These are phyloP conservation scores for Thalassiosira livingstoniorum DNA, from an alignment of 352 stramenopile species.

Conservation along the genomic window DNA sequence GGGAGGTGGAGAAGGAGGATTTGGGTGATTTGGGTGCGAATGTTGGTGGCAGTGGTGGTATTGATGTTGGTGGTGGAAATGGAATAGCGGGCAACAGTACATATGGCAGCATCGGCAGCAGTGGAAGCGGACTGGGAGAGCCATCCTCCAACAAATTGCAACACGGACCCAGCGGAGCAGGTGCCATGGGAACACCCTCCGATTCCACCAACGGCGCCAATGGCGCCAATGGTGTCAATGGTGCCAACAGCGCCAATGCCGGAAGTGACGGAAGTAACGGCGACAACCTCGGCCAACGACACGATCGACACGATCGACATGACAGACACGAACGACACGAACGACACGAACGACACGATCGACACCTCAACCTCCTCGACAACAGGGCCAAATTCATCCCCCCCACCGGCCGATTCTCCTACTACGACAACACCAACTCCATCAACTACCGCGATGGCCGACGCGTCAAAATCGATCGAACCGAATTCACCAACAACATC, in stretches of 20 bases:
- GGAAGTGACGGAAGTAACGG: not conserved
- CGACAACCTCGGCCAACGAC: not conserved
- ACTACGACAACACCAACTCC: conserved; percentile 27
- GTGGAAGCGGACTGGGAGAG: too few species aligned
- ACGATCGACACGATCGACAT: not conserved
- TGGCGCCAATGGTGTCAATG: not conserved
- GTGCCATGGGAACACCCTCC: too few species aligned
- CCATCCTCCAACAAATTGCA: too few species aligned
- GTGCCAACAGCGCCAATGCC: conserved; percentile 3
- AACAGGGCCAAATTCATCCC: conserved; percentile 44
- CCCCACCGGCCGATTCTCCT: conserved; percentile 22
- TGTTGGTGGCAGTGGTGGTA: not conserved
- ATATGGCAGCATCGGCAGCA: too few species aligned
- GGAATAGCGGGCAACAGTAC: not conserved
- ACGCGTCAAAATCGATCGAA: conserved; percentile 44
- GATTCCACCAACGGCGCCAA: not conserved
- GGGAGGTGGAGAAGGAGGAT: not conserved
- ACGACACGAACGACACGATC: not conserved
- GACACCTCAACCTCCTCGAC: conserved; percentile 44
- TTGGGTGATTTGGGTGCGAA: not conserved
- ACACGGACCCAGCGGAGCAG: not conserved
- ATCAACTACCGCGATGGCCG: conserved; percentile 40
- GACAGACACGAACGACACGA: not conserved
- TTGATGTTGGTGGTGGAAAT: not conserved
- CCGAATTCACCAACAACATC: conserved; percentile 46